Evolutionary conservation across 108 stramenopile genomes (phyloP).

Genomic region (Stephanodiscus minutulus): DNA sequence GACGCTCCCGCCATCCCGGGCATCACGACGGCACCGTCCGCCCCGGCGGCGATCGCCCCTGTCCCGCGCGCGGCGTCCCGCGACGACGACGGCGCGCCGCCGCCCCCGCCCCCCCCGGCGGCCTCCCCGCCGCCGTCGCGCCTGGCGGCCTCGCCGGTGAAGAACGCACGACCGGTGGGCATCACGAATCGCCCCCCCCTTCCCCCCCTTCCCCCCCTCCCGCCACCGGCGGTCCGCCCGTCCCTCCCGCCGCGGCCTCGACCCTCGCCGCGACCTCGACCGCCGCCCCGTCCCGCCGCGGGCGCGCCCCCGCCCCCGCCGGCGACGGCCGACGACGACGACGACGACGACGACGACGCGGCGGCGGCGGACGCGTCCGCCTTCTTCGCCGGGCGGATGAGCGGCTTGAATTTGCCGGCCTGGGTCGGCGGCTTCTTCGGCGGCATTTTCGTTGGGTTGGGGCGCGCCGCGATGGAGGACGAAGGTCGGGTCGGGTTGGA

Average conservation of each 20-base stretch:
- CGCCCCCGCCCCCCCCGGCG: conserved; percentile 18
- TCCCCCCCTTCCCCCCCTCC: conserved; percentile 45
- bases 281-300: background rate
- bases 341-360: background rate
- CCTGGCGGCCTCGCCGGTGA: conserved; percentile 58
- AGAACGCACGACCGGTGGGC: conserved; percentile 77
- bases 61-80: background rate
- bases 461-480: too few species aligned
- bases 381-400: conserved; percentile 66
- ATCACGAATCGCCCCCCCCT: conserved; percentile 55
- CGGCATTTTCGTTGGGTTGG: conserved; percentile 15
- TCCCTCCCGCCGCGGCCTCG: conserved; percentile 52
- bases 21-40: too few species aligned
- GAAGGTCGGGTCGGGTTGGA: too few species aligned
- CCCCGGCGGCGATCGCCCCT: too few species aligned
- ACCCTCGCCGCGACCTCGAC: conserved; percentile 8
- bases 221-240: conserved; percentile 42
- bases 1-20: background rate
- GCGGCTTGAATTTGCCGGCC: conserved; percentile 84
- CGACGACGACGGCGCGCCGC: conserved; percentile 19
- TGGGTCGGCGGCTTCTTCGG: conserved; percentile 67
- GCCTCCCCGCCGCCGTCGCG: conserved; percentile 26
- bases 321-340: background rate
- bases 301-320: background rate
- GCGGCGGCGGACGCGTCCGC: conserved; percentile 27